A percentile compares a stretch with the other conserved stretches of the same genome.
These are phyloP conservation scores for Yarrowia sp. DNA, from an alignment of 805 yeast species.

Conservation along the genomic window DNA sequence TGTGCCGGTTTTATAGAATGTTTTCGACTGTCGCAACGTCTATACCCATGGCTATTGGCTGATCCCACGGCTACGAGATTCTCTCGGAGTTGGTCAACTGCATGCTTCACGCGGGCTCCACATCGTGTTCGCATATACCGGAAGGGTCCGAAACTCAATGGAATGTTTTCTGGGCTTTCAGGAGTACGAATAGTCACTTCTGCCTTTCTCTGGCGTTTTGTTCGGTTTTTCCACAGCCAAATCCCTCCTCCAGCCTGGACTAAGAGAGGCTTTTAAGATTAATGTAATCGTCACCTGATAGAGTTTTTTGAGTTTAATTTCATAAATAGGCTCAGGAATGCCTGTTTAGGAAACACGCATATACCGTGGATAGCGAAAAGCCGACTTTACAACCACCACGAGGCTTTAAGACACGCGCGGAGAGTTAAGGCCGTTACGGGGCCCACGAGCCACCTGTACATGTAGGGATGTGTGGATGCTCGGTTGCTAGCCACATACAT, in stretches of 20 bases:
- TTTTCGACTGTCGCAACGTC: not conserved
- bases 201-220: too few relatives aligned
- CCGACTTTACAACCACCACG: slow-evolving; percentile 4
- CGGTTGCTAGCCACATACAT: too few relatives aligned
- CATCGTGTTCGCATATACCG: too few relatives aligned
- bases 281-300: slow-evolving; percentile 4
- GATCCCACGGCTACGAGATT: too few relatives aligned
- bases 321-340: not conserved
- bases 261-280: not conserved
- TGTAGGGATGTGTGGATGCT: too few relatives aligned
- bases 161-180: too few relatives aligned
- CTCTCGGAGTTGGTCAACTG: too few relatives aligned
- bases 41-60: not conserved
- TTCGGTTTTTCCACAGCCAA: too few relatives aligned
- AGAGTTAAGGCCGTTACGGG: not conserved
- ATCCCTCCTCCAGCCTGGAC: not conserved
- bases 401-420: not conserved
- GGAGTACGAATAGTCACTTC: too few relatives aligned
- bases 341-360: not conserved
- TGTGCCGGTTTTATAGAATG: not conserved
- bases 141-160: too few relatives aligned
- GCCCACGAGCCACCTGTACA: not conserved
- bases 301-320: slow-evolving; percentile 3
- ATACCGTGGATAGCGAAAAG: not conserved
- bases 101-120: too few relatives aligned